These are phyloP conservation scores for Microstroma glucosiphilum DNA, from an alignment of 1,284 basidiomycete genomes.

Conservation along the genomic window DNA sequence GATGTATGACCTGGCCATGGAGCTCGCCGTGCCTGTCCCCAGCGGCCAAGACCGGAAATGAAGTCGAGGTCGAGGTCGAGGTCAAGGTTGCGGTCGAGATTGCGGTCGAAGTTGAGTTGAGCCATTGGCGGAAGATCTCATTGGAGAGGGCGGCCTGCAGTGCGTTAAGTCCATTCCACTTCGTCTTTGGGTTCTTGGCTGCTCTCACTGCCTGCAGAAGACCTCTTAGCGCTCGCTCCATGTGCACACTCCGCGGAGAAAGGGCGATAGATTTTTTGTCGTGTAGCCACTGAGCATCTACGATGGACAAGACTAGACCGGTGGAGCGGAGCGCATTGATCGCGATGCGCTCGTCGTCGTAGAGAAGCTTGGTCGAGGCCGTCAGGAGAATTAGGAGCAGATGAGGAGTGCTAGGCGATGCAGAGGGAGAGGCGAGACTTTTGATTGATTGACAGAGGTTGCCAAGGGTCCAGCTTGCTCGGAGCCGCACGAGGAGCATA, in stretches of 20 bases:
- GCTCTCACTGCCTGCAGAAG: background rate
- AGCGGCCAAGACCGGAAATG: background rate
- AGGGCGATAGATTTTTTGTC: background rate
- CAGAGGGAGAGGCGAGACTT: background rate
- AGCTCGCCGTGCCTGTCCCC: background rate
- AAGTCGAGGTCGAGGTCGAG: background rate
- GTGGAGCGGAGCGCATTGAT: background rate
- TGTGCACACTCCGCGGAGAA: background rate
- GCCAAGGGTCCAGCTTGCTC: background rate
- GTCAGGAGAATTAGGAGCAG: background rate
- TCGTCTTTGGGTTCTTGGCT: slow-evolving; percentile 5
- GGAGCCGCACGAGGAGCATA: background rate
- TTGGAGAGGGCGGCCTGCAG: background rate
- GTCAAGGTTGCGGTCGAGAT: background rate
- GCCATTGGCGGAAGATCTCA: background rate
- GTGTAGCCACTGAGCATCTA: background rate
- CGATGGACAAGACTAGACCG: background rate
- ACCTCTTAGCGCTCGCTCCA: background rate
- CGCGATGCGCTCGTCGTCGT: slow-evolving; percentile 4
- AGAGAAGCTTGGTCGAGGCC: background rate
- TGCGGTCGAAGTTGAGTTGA: background rate
- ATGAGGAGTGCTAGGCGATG: background rate
- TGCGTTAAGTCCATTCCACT: slow-evolving; percentile 3
- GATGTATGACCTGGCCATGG: background rate
- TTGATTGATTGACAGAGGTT: slow-evolving; percentile 1